Base-by-base conservation (phyloP, 805 yeast genomes). In the Sungouiella blattae region DNA sequence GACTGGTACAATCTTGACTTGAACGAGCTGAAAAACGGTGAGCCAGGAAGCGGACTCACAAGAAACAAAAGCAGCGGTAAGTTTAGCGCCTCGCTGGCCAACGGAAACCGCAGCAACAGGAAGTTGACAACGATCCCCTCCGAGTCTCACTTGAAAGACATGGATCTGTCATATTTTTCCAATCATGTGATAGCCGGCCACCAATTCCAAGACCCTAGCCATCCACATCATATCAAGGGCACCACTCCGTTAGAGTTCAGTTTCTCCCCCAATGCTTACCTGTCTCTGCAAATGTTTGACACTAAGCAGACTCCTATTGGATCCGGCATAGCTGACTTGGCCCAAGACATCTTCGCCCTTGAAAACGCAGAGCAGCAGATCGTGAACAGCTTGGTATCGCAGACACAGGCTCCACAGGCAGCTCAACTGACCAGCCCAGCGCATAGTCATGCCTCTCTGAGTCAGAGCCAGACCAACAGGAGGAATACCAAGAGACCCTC, bases 221-320 rank as follows among this genome's bases (percentile, higher is more conserved):
- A 63, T 30, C 69, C 69, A 5, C 67, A 62, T 41, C 64, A 62
- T 36, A 50, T 63, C n/a, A 58, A 59, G 30, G 69, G 67, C 1
- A 58, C 63, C n/a, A 62, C 67, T 3, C 69, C 69, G n/a, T 39
- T 62, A 28, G 67, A 57, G 17, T 56, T 56, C 32, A 59, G 53
- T 5, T 31, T 57, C 24, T 50, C 59, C 6, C 53, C 57, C 3
- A 18, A 14, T 18, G 41, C 37, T 2, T 21, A 35, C 7, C 15
- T 30, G 22, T 7, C 22, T 5, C 29, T 6, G n/a, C 29, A 26
- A 6, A 26, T 26, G 18, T 9, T 26, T n/a, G 29, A 14, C 16
- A 17, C 22, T 7, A 13, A 20, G 22, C 8, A 18, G 14, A 17
- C 35, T 18, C 35, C 26, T 2, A 32, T 34, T 6, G 51, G 49